These are phyloP conservation scores for Solanum chilense DNA, from an alignment of 257 asterid genomes.

Conservation along the genomic window DNA sequence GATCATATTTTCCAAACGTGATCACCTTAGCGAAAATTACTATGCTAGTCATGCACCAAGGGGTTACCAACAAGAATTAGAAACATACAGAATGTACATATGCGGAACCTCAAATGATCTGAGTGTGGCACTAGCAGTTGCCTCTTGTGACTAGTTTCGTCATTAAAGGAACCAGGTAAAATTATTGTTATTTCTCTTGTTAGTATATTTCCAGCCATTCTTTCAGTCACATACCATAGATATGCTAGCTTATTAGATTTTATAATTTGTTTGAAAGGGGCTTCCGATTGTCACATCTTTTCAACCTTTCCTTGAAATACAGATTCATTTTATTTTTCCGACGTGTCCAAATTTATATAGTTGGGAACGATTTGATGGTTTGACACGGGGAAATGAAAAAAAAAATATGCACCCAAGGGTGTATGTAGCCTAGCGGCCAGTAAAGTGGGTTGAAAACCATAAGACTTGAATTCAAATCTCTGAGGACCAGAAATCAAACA, in stretches of 20 bases:
- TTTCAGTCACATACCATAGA: background rate
- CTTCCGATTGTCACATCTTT: background rate
- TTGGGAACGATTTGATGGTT: background rate
- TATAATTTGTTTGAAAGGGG: background rate
- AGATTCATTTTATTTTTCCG: background rate
- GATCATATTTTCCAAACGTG: conserved; percentile 66
- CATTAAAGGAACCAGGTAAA: background rate
- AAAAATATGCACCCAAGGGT: background rate
- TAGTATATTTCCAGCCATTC: background rate
- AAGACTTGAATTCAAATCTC: background rate
- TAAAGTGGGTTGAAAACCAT: background rate
- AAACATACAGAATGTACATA: conserved; percentile 84
- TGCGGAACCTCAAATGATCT: conserved; percentile 86
- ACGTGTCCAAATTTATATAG: background rate
- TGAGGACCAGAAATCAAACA: background rate
- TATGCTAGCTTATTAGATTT: background rate
- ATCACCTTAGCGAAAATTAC: conserved; percentile 53
- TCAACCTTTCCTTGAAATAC: background rate
- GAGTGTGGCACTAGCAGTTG: conserved; percentile 79
- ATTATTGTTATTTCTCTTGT: background rate
- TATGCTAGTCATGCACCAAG: conserved; percentile 32
- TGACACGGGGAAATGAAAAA: background rate
- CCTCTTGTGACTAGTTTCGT: conserved; percentile 61
- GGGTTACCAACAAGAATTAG: conserved; percentile 43
- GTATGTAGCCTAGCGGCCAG: background rate